These are phyloP conservation scores for Yamadazyma ubonensis DNA, from an alignment of 805 yeast species.

Conservation along the genomic window DNA sequence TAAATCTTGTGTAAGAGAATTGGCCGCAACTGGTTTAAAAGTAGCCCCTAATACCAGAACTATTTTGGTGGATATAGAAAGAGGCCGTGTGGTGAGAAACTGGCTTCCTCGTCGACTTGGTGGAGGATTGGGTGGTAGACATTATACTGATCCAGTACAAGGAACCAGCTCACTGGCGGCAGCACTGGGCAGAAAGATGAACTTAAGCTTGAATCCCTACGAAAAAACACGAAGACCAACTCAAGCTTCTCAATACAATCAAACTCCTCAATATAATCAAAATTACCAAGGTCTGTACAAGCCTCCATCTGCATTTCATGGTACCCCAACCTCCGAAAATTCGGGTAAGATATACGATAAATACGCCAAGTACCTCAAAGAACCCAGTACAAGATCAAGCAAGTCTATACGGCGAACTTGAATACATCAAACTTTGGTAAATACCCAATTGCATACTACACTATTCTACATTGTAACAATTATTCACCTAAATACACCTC, in stretches of 20 bases:
- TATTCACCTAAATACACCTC: too few relatives aligned
- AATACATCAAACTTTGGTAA: not conserved
- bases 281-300: too few relatives aligned
- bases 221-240: not conserved
- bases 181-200: constrained; percentile 27
- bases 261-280: too few relatives aligned
- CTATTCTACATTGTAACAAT: too few relatives aligned
- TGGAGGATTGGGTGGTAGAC: constrained; percentile 91
- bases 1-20: constrained; percentile 56
- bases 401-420: constrained; percentile 1
- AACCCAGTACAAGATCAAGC: constrained; percentile 4
- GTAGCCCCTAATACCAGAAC: constrained; percentile 36
- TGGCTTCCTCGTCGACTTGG: constrained; percentile 80
- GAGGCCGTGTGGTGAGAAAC: constrained; percentile 62
- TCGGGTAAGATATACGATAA: constrained; percentile 15
- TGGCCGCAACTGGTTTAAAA: constrained; percentile 45
- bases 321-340: not conserved
- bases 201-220: constrained; percentile 19
- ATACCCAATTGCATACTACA: not conserved
- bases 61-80: constrained; percentile 67
- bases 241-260: not conserved
- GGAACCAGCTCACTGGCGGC: constrained; percentile 36
- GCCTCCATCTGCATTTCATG: not conserved
- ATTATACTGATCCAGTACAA: constrained; percentile 41
- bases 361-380: constrained; percentile 21